Conservation (phyloP, 1,139 yeast species). For the Yamadazyma friedrichii region DNA sequence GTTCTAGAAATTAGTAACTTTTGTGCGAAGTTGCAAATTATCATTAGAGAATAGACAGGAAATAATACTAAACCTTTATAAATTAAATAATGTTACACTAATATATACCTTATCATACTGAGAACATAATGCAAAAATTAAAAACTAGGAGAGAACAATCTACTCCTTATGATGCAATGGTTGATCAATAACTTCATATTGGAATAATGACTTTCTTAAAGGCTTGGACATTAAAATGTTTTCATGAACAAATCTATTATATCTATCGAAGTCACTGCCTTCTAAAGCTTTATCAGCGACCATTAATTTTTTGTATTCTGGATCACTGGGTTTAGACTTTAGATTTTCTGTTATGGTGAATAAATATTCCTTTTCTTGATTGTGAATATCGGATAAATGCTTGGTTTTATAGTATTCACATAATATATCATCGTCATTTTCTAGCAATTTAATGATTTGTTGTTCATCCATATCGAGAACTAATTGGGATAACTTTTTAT, state of each 20-base stretch:
- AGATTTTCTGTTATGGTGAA: constrained; percentile 12
- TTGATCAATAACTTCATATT: constrained; percentile 26
- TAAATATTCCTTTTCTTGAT: constrained; percentile 23
- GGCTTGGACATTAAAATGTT: constrained; percentile 28
- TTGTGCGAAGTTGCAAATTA: neutral
- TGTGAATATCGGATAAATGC: constrained; percentile 29
- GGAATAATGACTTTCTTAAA: constrained; percentile 29
- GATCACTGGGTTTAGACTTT: constrained; percentile 7
- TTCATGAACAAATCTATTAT: constrained; percentile 14
- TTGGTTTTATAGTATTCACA: constrained; percentile 33
- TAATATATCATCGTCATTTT: constrained; percentile 27
- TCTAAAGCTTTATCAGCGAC: constrained; percentile 8
- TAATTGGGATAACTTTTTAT: constrained; percentile 18
- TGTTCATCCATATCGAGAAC: constrained; percentile 22
- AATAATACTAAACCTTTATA: neutral
- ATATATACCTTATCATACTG: neutral
- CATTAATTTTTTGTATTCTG: constrained; percentile 8
- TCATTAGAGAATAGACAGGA: neutral
- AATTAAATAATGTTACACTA: neutral
- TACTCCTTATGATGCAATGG: constrained; percentile 13
- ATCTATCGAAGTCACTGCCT: constrained; percentile 11
- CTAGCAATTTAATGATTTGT: constrained; percentile 19
- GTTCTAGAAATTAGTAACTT: constrained; percentile 1
- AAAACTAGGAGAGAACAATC: neutral
- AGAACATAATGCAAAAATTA: neutral